A percentile compares a stretch with the other conserved stretches of the same genome.
phyloP scores from a whole-genome alignment of 2,329 filamentous ascomycete species.

The Penicillium sp. region DNA sequence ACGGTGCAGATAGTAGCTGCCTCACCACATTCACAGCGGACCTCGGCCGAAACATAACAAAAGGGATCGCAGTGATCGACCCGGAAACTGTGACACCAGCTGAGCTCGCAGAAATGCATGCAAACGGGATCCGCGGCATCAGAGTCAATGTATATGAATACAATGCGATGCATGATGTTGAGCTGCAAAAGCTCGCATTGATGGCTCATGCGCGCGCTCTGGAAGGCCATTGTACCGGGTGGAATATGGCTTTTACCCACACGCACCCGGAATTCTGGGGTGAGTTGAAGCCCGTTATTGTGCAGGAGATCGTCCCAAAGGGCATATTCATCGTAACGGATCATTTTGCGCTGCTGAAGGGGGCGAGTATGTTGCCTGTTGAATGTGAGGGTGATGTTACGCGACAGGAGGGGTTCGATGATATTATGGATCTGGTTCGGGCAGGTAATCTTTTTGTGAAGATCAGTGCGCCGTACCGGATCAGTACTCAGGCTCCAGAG shows the following conservation, averaged over 20 bases:
- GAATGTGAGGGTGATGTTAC: conserved; percentile 24
- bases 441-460: conserved; percentile 39
- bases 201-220: conserved; percentile 29
- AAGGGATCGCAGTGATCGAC: conserved; percentile 34
- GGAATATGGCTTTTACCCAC: conserved; percentile 36
- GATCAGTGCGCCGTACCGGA: conserved; percentile 41
- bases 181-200: conserved; percentile 35
- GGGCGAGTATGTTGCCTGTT: conserved; percentile 33
- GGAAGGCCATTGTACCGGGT: conserved; percentile 21
- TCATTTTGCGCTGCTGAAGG: conserved; percentile 41
- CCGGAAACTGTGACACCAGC: conserved; percentile 23
- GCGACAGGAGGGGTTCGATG: conserved; percentile 31
- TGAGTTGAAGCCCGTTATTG: conserved; percentile 24
- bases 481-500: conserved; percentile 30
- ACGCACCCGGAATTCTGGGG: conserved; percentile 34
- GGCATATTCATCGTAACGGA: conserved; percentile 37
- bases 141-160: conserved; percentile 41
- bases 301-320: conserved; percentile 16
- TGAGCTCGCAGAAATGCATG: conserved; percentile 27
- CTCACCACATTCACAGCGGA: conserved; percentile 33
- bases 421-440: conserved; percentile 32
- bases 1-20: conserved; percentile 38
- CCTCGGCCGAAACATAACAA: conserved; percentile 27
- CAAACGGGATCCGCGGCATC: conserved; percentile 34
- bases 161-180: conserved; percentile 39